phyloP scores from a whole-genome alignment of 2,329 filamentous ascomycete species.

The Myriosclerotinia scirpicola region DNA sequence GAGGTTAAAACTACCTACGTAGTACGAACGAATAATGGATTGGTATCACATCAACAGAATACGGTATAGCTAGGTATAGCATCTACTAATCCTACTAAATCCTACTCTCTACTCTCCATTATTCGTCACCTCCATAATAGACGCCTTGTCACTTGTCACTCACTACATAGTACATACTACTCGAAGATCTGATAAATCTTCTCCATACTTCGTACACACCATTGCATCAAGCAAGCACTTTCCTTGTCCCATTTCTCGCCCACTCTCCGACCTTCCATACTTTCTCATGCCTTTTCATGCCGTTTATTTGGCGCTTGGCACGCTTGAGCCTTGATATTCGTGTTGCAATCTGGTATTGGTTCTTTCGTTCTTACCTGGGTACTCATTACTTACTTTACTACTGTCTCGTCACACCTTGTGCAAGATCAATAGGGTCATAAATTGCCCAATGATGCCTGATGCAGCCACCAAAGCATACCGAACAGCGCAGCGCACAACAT shows the following conservation, averaged over 20 bases:
- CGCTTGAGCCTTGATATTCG: conserved; percentile 1
- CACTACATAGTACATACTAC: too few species aligned
- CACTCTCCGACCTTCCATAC: conserved; percentile 10
- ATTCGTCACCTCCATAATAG: too few species aligned
- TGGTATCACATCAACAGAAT: too few species aligned
- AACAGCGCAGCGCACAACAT: conserved; percentile 13
- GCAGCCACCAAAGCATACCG: conserved; percentile 17
- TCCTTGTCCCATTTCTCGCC: conserved; percentile 11
- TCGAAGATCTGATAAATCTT: background rate
- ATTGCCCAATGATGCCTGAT: conserved; percentile 25
- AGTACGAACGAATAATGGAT: too few species aligned
- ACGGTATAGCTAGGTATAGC: too few species aligned
- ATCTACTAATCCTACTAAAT: too few species aligned
- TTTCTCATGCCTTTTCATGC: conserved; percentile 3
- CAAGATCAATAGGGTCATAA: conserved; percentile 1
- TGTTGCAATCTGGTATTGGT: conserved; percentile 5
- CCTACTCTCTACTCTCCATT: too few species aligned
- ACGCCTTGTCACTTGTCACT: too few species aligned
- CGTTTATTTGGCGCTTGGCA: conserved; percentile 9
- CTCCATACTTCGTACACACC: background rate
- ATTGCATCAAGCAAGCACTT: background rate
- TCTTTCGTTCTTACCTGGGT: background rate
- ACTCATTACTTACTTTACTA: background rate
- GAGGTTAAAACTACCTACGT: too few species aligned
- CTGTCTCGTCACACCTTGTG: conserved; percentile 21